A percentile compares a stretch with the other conserved stretches of the same genome.
Evolutionary conservation across 768 basidiomycete species (phyloP).

Genomic region (Panaeolus cyanescens): DNA sequence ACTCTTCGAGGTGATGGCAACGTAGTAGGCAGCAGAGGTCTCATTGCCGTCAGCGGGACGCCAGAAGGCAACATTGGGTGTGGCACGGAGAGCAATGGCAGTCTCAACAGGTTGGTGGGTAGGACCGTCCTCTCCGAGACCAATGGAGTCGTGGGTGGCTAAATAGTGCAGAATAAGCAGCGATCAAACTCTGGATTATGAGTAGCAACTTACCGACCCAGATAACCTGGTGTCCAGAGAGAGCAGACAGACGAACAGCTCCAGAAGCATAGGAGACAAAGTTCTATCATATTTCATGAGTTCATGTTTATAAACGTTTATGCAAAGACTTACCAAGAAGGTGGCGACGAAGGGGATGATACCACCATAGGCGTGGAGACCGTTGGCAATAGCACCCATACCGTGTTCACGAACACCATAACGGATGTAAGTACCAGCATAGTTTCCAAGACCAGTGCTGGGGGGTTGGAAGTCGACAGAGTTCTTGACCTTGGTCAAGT

Average conservation of each 20-base stretch:
- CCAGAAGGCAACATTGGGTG: conserved; percentile 92
- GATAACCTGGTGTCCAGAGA: conserved; percentile 88
- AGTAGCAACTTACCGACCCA: conserved; percentile 73
- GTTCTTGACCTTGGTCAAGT: conserved; percentile 85
- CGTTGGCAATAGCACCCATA: conserved; percentile 96
- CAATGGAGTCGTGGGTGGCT: conserved; percentile 96
- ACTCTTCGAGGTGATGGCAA: conserved; percentile 69
- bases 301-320: background rate
- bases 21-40: conserved; percentile 89
- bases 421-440: conserved; percentile 88
- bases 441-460: conserved; percentile 79
- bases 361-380: conserved; percentile 86
- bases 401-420: conserved; percentile 98
- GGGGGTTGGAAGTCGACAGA: conserved; percentile 93
- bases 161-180: conserved; percentile 2
- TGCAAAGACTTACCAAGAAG: conserved; percentile 65
- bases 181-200: background rate
- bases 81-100: conserved; percentile 81
- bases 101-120: conserved; percentile 97
- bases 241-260: conserved; percentile 88
- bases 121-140: conserved; percentile 91
- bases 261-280: conserved; percentile 94
- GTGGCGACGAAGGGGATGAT: conserved; percentile 91
- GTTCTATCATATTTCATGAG: conserved; percentile 51
- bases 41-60: conserved; percentile 96